Evolutionary conservation across 768 basidiomycete species (phyloP), one percentile per base, ranked within the genome.

Genomic region (Porphyrellus cyaneotinctus): DNA sequence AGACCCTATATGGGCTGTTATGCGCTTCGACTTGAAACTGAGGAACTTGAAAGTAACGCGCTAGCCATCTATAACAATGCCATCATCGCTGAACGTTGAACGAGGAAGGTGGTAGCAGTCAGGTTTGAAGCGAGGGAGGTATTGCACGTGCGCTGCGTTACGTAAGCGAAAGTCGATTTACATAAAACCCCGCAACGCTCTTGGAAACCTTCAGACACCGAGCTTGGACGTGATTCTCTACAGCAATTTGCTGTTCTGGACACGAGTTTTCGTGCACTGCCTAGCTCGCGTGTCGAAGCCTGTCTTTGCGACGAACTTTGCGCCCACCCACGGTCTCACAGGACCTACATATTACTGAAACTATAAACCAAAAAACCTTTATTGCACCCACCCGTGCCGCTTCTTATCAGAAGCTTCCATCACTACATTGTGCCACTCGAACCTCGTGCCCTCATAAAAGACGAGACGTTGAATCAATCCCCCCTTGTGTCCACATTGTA

Each of bases 11-110:
- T 51, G 84, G 31, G 82, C 73, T 0, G 75, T 67, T 33, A 77
- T 58, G 57, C 83, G 79, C 61, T 82, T 84, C 23, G 77, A 67
- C 67, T 85, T 85, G 76, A 85, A 85, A 6, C 83, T 80, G 20
- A 85, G 74, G 0, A 70, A 67, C 57, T 74, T 78, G 66, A 85
- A 72, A 24, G 82, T 78, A 12, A 72, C 79, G 7, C 83, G 75
- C 1, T 84, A 64, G 37, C 82, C 81, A 33, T 78, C 78, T 75
- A 84, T 80, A 14, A 75, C 76, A 35, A 79, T 74, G 22, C 76
- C 69, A 44, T 86, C 84, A 58, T 83, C 78, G 57, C 82, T 80
- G 66, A 82, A 82, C 0, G 79, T 4, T 24, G 48, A 9, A 33
- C 30, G 2, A 46, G 23, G 1, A 36, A 11, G 9, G 18, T 18